These are phyloP conservation scores for Nemania sp. DNA, from an alignment of 2,329 filamentous ascomycete species.

Conservation along the genomic window DNA sequence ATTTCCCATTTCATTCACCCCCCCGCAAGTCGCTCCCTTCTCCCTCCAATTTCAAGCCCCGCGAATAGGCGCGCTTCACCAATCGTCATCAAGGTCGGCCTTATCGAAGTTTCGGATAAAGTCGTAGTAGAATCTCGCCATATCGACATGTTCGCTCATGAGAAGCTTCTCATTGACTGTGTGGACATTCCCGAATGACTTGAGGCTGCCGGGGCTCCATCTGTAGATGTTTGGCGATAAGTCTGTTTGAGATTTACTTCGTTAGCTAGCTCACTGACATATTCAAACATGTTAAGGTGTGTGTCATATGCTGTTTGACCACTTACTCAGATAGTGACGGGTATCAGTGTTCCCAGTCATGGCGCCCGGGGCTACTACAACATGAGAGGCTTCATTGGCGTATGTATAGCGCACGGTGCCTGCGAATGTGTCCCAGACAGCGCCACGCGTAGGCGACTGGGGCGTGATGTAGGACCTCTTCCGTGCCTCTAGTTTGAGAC, in stretches of 20 bases:
- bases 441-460: neutral
- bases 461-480: constrained; percentile 9
- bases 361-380: constrained; percentile 4
- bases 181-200: constrained; percentile 10
- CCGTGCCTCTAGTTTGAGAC: neutral
- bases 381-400: neutral
- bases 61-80: no score
- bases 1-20: no score
- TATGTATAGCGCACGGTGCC: constrained; percentile 11
- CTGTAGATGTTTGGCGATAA: constrained; percentile 8
- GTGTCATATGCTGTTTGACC: neutral
- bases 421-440: constrained; percentile 5
- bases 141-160: neutral
- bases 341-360: constrained; percentile 10
- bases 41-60: no score
- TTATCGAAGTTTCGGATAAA: constrained; percentile 11
- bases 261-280: neutral
- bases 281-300: neutral
- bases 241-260: neutral
- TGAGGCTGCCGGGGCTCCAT: constrained; percentile 4
- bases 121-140: constrained; percentile 16
- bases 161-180: constrained; percentile 7
- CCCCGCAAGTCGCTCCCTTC: no score
- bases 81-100: no score
- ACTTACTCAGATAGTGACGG: constrained; percentile 12